These are phyloP conservation scores for Nemania abortiva DNA, from an alignment of 2,329 filamentous ascomycete species.

Conservation along the genomic window DNA sequence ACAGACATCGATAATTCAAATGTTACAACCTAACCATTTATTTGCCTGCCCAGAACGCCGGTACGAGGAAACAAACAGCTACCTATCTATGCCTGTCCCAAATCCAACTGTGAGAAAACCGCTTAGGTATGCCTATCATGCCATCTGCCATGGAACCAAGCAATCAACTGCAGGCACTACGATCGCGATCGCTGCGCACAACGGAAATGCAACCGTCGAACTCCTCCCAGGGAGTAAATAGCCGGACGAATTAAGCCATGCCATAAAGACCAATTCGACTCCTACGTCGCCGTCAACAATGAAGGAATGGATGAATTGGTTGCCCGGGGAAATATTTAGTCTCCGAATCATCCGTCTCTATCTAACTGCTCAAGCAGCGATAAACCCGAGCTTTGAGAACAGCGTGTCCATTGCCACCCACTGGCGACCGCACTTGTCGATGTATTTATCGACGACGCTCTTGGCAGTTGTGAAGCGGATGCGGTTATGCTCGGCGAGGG, in stretches of 20 bases:
- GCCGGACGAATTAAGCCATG: neutral
- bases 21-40: neutral
- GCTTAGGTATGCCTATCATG: neutral
- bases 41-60: slow-evolving; percentile 16
- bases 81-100: neutral
- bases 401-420: slow-evolving; percentile 95
- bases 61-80: slow-evolving; percentile 12
- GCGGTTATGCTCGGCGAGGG: slow-evolving; percentile 85
- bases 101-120: slow-evolving; percentile 7
- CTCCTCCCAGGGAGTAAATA: neutral
- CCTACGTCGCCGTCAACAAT: neutral
- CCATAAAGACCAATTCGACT: neutral
- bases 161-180: neutral
- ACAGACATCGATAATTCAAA: slow-evolving; percentile 19
- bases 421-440: slow-evolving; percentile 89
- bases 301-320: neutral
- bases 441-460: slow-evolving; percentile 81
- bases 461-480: slow-evolving; percentile 81
- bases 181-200: neutral
- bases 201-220: slow-evolving; percentile 10
- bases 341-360: neutral
- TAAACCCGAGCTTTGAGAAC: slow-evolving; percentile 76
- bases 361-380: slow-evolving; percentile 37
- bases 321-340: neutral
- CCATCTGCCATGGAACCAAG: neutral